Evolutionary conservation across 2,329 filamentous ascomycete species (phyloP), one percentile per base, ranked within the genome.

Genomic region (Diaporthe velutina): DNA sequence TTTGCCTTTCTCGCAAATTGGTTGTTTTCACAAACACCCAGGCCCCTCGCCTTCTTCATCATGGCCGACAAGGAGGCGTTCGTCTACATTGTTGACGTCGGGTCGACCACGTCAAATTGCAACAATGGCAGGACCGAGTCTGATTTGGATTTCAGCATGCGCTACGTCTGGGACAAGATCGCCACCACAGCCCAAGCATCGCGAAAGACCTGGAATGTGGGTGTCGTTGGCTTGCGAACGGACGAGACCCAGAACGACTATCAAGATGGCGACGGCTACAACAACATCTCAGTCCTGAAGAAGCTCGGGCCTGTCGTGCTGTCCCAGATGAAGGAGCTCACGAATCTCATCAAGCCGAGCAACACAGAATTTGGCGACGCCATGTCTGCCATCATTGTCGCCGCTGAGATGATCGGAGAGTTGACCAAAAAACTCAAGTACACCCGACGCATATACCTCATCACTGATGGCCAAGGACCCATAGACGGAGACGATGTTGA

Each of bases 61-160:
- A 98, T 98, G 96, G 93, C 95, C 15, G 92, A 94, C 77, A 99
- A 99, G 83, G 95, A 98, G 86, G 95, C 95, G 12, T 97, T 93
- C 0, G 91, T 98, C 57, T 99, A 97, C 83, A 93, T 99, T 79
- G 85, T 99, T 76, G 97, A 99, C 84, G 87, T 98, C 33, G 96
- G 95, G 74, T 88, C 86, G 80, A 94, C 96, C n/a, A 98, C 98
- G 94, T 93, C 89, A 74, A 87, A 93, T 81, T 89, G 87, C 79
- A 90, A 91, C 79, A 88, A 91, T 84, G 95, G 93, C 35, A 92
- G 97, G 78, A 82, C 86, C 28, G 90, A 96, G 82, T 93, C 93
- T 4, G 94, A 98, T 82, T 90, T 99, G 25, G 95, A 98, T 76
- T 99, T 93, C 91, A 91, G 92, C 64, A 92, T 98, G 91, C 91